Conservation (phyloP, 306 rosid species). For the Lithocarpus polystachyus region DNA sequence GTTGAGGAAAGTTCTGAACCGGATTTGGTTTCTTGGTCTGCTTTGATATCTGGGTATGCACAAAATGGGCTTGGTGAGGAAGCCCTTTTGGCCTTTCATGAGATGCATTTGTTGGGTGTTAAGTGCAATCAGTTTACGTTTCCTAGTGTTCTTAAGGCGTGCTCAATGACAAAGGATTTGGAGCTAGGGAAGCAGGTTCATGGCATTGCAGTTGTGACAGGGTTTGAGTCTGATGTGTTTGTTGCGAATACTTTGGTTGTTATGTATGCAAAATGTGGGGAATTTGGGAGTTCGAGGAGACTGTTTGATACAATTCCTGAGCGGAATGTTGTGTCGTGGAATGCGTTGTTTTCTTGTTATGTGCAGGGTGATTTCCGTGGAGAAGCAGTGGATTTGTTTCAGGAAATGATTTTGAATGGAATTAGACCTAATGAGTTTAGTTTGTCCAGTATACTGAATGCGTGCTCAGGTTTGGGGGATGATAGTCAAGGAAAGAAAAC, state of each 20-base stretch:
- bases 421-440: slow-evolving; percentile 73
- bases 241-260: slow-evolving; percentile 81
- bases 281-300: slow-evolving; percentile 59
- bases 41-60: slow-evolving; percentile 77
- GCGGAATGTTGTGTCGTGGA: slow-evolving; percentile 72
- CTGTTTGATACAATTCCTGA: slow-evolving; percentile 50
- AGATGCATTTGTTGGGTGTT: slow-evolving; percentile 52
- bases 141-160: slow-evolving; percentile 74
- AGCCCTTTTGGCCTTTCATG: slow-evolving; percentile 55
- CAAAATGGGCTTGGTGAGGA: slow-evolving; percentile 59
- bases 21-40: slow-evolving; percentile 57
- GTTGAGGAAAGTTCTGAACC: slow-evolving; percentile 39
- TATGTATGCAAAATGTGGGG: slow-evolving; percentile 74
- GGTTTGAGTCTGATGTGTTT: slow-evolving; percentile 73
- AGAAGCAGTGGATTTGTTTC: slow-evolving; percentile 61
- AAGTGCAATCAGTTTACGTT: slow-evolving; percentile 72
- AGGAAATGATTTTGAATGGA: slow-evolving; percentile 61
- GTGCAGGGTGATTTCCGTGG: slow-evolving; percentile 46
- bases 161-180: slow-evolving; percentile 56
- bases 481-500: slow-evolving; percentile 48
- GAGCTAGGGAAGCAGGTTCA: slow-evolving; percentile 61
- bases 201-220: slow-evolving; percentile 50
- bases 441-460: slow-evolving; percentile 69
- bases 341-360: slow-evolving; percentile 73
- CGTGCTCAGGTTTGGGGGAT: slow-evolving; percentile 56